A percentile compares a stretch with the other conserved stretches of the same genome.
Conservation (phyloP, 257 asterid genomes). For the Jaltomata sinuosa region DNA sequence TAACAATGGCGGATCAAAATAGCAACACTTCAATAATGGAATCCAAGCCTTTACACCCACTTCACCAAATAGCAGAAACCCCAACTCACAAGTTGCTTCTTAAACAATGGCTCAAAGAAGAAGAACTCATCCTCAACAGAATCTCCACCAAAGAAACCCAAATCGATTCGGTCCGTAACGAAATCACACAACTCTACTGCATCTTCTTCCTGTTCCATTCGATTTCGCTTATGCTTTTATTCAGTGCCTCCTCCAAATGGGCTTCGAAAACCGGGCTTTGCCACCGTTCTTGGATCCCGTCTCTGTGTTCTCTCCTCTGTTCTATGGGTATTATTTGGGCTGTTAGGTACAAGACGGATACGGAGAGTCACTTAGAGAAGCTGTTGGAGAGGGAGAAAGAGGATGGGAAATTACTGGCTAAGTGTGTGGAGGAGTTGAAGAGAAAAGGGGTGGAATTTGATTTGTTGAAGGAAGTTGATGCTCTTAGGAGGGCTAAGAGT, state of each 20-base stretch:
- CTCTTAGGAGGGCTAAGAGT: conserved; percentile 86
- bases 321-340: conserved; percentile 64
- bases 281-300: conserved; percentile 52
- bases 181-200: conserved; percentile 73
- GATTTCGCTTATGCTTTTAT: conserved; percentile 69
- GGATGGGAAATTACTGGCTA: conserved; percentile 52
- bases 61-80: conserved; percentile 70
- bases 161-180: conserved; percentile 52
- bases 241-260: conserved; percentile 38
- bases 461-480: conserved; percentile 85
- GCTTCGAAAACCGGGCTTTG: conserved; percentile 12
- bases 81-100: conserved; percentile 92
- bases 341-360: conserved; percentile 46
- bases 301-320: conserved; percentile 38
- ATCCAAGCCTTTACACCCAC: conserved; percentile 48
- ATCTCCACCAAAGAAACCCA: conserved; percentile 72
- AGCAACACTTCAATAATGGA: conserved; percentile 29
- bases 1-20: conserved; percentile 22
- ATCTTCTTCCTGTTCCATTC: conserved; percentile 93
- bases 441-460: conserved; percentile 76
- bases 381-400: conserved; percentile 67
- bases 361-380: conserved; percentile 61
- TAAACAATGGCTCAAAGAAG: conserved; percentile 92
- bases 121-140: conserved; percentile 73
- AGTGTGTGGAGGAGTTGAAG: conserved; percentile 87